phyloP scores from a whole-genome alignment of 345 rosid species.

The Schrenkiella parvula region DNA sequence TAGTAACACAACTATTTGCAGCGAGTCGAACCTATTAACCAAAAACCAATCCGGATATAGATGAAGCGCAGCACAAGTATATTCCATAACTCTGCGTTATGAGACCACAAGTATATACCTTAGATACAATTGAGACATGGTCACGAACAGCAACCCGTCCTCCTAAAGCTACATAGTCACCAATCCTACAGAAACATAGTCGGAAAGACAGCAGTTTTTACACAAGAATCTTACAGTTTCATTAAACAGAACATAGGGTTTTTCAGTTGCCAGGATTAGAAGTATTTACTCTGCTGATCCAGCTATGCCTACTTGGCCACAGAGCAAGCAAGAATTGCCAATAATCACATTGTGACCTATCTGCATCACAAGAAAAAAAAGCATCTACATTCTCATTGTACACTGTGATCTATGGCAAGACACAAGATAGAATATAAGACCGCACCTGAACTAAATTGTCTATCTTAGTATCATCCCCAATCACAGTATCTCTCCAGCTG shows the following conservation, averaged over 20 bases:
- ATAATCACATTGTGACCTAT: slow-evolving; percentile 79
- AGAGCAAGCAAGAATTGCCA: slow-evolving; percentile 75
- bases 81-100: no score
- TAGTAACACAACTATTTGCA: slow-evolving; percentile 71
- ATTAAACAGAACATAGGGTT: background rate
- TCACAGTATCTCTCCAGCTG: slow-evolving; percentile 88
- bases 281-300: slow-evolving; percentile 69
- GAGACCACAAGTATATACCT: slow-evolving; percentile 42
- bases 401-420: background rate
- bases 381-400: background rate
- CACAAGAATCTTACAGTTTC: background rate
- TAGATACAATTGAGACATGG: slow-evolving; percentile 64
- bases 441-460: slow-evolving; percentile 85
- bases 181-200: slow-evolving; percentile 44
- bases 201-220: background rate
- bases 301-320: slow-evolving; percentile 91
- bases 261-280: background rate
- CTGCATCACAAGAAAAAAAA: slow-evolving; percentile 35
- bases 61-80: background rate
- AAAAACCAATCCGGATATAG: background rate
- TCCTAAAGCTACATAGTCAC: slow-evolving; percentile 68
- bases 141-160: slow-evolving; percentile 80
- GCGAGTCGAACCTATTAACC: slow-evolving; percentile 64
- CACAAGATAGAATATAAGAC: slow-evolving; percentile 11
- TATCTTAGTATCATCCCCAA: slow-evolving; percentile 73